phyloP scores from a whole-genome alignment of 2,329 filamentous ascomycete genomes.

The Periconia digitata region DNA sequence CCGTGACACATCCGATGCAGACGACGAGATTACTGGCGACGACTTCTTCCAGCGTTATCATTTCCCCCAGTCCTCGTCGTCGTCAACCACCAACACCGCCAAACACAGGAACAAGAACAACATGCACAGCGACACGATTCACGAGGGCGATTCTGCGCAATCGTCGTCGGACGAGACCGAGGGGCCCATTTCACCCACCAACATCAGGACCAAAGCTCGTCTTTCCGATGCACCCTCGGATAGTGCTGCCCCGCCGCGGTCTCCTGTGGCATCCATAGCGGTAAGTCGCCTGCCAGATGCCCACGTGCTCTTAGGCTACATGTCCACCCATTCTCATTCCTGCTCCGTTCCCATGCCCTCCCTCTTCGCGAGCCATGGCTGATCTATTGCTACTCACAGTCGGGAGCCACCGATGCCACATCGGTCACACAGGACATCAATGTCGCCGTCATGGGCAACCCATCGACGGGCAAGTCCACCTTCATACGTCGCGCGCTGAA shows the following conservation, averaged over 20 bases:
- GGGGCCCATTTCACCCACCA: conserved; percentile 41
- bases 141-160: conserved; percentile 28
- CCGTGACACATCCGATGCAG: conserved; percentile 61
- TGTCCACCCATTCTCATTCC: neutral
- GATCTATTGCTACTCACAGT: conserved; percentile 24
- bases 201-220: conserved; percentile 24
- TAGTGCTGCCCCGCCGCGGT: conserved; percentile 14
- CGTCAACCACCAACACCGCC: no score
- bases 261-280: conserved; percentile 23
- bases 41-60: conserved; percentile 47
- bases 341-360: neutral
- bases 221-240: conserved; percentile 17
- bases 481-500: conserved; percentile 61
- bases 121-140: conserved; percentile 11
- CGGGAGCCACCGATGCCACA: conserved; percentile 28
- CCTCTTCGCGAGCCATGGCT: conserved; percentile 8
- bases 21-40: conserved; percentile 41
- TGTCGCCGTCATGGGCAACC: conserved; percentile 59
- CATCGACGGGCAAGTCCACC: conserved; percentile 59
- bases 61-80: conserved; percentile 24
- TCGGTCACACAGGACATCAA: conserved; percentile 56
- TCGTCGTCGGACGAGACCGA: conserved; percentile 41
- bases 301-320: neutral
- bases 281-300: conserved; percentile 31
- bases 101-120: neutral